Percentiles rank a stretch among this genome's conserved stretches.
Evolutionary conservation across 2,329 filamentous ascomycete species (phyloP).

Genomic region (Neoscytalidium dimidiatum): DNA sequence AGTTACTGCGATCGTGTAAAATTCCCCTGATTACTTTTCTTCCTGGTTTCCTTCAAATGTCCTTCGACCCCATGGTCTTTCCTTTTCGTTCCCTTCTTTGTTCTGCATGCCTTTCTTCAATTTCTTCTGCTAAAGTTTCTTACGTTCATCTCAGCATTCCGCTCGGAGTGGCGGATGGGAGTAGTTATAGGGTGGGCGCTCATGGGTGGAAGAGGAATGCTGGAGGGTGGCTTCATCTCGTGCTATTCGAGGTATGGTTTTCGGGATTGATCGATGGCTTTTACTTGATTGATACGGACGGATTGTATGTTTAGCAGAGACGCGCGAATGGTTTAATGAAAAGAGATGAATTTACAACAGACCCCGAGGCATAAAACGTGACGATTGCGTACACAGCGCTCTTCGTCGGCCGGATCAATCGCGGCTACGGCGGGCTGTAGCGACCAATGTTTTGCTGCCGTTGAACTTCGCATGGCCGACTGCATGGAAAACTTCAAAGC

Average conservation of each 20-base stretch:
- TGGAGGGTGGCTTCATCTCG: not conserved
- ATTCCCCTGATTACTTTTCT: constrained; percentile 19
- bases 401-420: not conserved
- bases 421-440: constrained; percentile 17
- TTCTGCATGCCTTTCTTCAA: constrained; percentile 1
- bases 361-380: too few relatives aligned
- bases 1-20: constrained; percentile 1
- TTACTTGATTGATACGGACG: not conserved
- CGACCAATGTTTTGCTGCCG: constrained; percentile 12
- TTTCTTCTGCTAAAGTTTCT: not conserved
- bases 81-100: constrained; percentile 3
- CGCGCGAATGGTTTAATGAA: not conserved
- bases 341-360: not conserved
- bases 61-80: not conserved
- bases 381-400: not conserved
- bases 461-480: constrained; percentile 13
- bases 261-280: not conserved
- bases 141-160: not conserved
- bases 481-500: constrained; percentile 1
- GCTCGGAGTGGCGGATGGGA: not conserved
- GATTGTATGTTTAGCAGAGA: constrained; percentile 1
- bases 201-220: not conserved
- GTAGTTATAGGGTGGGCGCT: not conserved
- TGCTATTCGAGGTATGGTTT: not conserved
- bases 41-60: not conserved